Conservation (phyloP, 2,329 filamentous ascomycete genomes). For the Colletotrichum liaoningense region DNA sequence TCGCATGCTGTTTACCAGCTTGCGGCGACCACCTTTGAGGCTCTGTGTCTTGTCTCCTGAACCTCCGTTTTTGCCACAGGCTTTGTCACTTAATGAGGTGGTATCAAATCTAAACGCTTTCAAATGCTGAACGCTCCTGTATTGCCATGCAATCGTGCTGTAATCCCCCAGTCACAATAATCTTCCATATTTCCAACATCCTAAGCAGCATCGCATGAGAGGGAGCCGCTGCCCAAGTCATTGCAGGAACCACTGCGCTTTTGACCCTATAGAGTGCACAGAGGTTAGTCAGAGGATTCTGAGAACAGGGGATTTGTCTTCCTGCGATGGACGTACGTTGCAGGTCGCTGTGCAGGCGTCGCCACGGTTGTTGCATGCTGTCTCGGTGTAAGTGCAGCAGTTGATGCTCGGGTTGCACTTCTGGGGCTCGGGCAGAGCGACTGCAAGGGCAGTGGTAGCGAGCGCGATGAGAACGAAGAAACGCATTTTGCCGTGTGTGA, state of each 20-base stretch:
- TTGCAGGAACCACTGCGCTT: not conserved
- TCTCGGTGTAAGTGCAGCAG: constrained; percentile 3
- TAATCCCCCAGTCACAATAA: too few species aligned
- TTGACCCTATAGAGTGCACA: not conserved
- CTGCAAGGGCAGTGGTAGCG: not conserved
- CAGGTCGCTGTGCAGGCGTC: not conserved
- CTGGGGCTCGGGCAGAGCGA: constrained; percentile 3
- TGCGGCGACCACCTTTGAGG: too few species aligned
- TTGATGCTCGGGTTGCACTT: constrained; percentile 1
- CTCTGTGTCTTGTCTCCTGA: too few species aligned
- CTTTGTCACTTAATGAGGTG: not conserved
- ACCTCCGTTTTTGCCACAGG: not conserved
- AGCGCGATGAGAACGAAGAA: not conserved
- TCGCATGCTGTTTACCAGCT: too few species aligned
- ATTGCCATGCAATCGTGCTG: not conserved
- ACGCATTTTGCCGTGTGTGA: not conserved
- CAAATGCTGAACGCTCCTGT: not conserved
- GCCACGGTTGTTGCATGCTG: not conserved
- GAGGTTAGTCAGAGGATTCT: not conserved
- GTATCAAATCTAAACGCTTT: not conserved
- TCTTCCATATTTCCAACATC: too few species aligned
- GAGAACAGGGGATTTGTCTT: too few species aligned
- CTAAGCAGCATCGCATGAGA: not conserved
- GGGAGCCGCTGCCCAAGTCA: not conserved
- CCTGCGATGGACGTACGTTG: not conserved